Conservation (phyloP, 192 early-diverging fungal genomes). For the Allomyces arbusculus region DNA sequence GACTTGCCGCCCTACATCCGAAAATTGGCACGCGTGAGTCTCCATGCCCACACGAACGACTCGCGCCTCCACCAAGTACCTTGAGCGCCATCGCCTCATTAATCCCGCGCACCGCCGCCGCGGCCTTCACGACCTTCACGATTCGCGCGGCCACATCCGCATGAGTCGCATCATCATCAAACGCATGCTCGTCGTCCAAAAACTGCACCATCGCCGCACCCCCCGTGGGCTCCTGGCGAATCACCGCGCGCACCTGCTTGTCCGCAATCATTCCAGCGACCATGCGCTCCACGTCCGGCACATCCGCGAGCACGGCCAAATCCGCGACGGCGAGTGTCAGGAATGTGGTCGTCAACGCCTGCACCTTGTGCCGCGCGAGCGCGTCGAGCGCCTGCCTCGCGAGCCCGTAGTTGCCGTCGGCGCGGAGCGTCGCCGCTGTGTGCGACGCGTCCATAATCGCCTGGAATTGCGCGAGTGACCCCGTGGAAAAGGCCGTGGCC, state of each 20-base stretch:
- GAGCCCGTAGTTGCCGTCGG: neutral
- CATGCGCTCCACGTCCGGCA: neutral
- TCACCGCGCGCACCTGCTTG: neutral
- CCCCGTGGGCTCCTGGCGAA: neutral
- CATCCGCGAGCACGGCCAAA: neutral
- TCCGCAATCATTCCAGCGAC: neutral
- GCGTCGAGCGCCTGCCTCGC: neutral
- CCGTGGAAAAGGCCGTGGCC: neutral
- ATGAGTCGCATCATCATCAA: neutral
- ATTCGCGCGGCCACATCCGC: neutral
- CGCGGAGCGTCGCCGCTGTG: neutral
- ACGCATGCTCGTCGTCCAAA: neutral
- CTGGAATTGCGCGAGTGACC: neutral
- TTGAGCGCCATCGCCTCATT: too few species aligned
- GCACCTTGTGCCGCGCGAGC: neutral
- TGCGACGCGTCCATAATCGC: neutral
- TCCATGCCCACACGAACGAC: too few species aligned
- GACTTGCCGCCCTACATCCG: too few species aligned
- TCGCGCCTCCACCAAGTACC: too few species aligned
- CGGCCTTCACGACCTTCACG: too few species aligned
- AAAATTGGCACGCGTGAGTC: too few species aligned
- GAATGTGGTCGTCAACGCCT: neutral
- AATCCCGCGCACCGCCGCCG: too few species aligned
- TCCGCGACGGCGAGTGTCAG: neutral
- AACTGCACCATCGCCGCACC: neutral